Evolutionary conservation across 164 flowering plant genomes (phyloP).

Genomic region (Kingdonia uniflora): DNA sequence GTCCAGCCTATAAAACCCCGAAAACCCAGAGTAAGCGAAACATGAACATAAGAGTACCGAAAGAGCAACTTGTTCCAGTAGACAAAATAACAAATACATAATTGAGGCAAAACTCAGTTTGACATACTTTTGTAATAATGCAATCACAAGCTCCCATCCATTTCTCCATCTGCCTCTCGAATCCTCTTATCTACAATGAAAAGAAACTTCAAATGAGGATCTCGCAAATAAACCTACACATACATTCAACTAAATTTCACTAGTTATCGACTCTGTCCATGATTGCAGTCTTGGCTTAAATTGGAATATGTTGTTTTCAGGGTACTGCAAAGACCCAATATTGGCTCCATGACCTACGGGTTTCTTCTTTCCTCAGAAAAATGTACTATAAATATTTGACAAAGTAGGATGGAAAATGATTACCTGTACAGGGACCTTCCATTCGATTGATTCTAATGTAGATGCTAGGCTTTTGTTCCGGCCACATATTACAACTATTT

Average conservation of each 20-base stretch:
- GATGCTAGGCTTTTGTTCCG: slow-evolving; percentile 61
- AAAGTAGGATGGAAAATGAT: slow-evolving; percentile 3
- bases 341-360: no score
- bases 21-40: neutral
- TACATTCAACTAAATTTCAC: no score
- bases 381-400: no score
- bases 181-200: slow-evolving; percentile 60
- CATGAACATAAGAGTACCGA: slow-evolving; percentile 1
- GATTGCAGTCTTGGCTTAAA: no score
- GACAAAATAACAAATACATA: neutral
- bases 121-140: slow-evolving; percentile 79
- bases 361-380: no score
- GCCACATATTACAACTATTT: slow-evolving; percentile 72
- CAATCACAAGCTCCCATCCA: slow-evolving; percentile 99
- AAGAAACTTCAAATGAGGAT: neutral
- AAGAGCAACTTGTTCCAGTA: neutral
- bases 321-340: no score
- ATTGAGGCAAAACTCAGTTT: slow-evolving; percentile 2
- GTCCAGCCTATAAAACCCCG: slow-evolving; percentile 61
- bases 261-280: no score
- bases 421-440: slow-evolving; percentile 94
- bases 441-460: slow-evolving; percentile 41
- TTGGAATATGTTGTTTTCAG: no score
- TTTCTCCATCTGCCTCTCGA: slow-evolving; percentile 91
- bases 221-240: no score